Percentiles rank a stretch among this genome's conserved stretches.
These are phyloP conservation scores for Allium cepa DNA, from an alignment of 106 monocot genomes.

Conservation along the genomic window DNA sequence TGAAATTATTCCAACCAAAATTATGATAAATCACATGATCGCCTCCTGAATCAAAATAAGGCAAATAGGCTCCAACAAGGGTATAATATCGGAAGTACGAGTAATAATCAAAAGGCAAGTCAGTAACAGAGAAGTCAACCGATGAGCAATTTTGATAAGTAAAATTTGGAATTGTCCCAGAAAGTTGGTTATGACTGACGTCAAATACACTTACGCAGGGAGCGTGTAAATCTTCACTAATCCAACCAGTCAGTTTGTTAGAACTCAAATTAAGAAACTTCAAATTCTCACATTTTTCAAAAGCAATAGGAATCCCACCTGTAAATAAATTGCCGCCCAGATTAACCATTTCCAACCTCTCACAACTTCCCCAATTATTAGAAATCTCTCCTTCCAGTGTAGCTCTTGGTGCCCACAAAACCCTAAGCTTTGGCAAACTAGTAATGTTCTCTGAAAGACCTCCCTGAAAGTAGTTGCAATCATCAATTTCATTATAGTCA, in stretches of 20 bases:
- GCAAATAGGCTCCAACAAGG: conserved; percentile 14
- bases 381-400: conserved; percentile 60
- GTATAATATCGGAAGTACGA: conserved; percentile 30
- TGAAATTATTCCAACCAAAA: conserved; percentile 73
- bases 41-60: conserved; percentile 5
- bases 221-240: conserved; percentile 43
- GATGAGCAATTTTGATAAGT: conserved; percentile 18
- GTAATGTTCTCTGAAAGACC: conserved; percentile 54
- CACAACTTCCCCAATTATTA: conserved; percentile 56
- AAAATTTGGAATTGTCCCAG: conserved; percentile 53
- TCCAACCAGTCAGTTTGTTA: conserved; percentile 61
- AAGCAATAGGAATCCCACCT: conserved; percentile 35
- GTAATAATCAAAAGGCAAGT: conserved; percentile 37
- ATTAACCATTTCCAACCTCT: conserved; percentile 74
- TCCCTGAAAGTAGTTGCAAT: conserved; percentile 82
- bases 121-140: conserved; percentile 1
- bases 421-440: conserved; percentile 47
- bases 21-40: conserved; percentile 44
- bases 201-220: conserved; percentile 90
- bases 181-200: conserved; percentile 73
- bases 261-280: conserved; percentile 74
- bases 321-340: conserved; percentile 60
- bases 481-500: conserved; percentile 26
- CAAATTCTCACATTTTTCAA: conserved; percentile 57
- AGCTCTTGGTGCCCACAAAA: conserved; percentile 85